Base-by-base conservation (phyloP, 202 grass and related monocot genomes). In the Schoenoplectus tabernaemontani region DNA sequence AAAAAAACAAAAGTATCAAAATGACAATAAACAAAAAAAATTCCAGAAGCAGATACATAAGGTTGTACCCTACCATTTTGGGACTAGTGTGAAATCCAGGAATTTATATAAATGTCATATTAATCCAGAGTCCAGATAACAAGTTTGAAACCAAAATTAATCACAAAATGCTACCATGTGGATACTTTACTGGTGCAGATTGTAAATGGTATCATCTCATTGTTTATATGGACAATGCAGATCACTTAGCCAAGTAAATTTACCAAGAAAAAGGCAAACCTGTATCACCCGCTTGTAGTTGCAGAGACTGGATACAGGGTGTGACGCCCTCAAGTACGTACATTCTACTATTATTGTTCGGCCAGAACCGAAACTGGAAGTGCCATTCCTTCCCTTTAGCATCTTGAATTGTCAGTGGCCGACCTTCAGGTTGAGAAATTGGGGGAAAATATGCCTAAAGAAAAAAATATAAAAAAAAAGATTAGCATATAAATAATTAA, bases 341-440 rank as follows among this genome's bases (percentile, higher is more conserved):
- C 96, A 99, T 99, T 89, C 96, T 89, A 81, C 96, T 99, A 71
- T 96, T 96, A 76, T 96, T 99, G 84, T 99, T 99, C 56, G 96
- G 96, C 96, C 96, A 99, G 69, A 93, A 99, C 67, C 96, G 84
- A 82, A 99, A 99, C 76, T 99, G 96, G 82, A 99, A 99, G 82
- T 99, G 96, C 96, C 96, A 99, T 84, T 99, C 92, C 84, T 99
- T 99, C 63, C 96, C 96, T 86, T 94, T 93, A 83, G 96, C 85
- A 57, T 99, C 96, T 95, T 92, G 91, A 89, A 99, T 93, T 85
- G 90, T 99, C 87, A 99, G 85, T 13, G 96, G 96, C 37, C 89
- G 90, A 38, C 96, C 96, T 96, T 99, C 96, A 32, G 96, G 96
- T 89, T 96, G 96, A 83, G 96, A 99, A 87, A 99, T 99, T 19